Evolutionary conservation across 2,329 filamentous ascomycete genomes (phyloP).

Genomic region (Talaromyces sp.): DNA sequence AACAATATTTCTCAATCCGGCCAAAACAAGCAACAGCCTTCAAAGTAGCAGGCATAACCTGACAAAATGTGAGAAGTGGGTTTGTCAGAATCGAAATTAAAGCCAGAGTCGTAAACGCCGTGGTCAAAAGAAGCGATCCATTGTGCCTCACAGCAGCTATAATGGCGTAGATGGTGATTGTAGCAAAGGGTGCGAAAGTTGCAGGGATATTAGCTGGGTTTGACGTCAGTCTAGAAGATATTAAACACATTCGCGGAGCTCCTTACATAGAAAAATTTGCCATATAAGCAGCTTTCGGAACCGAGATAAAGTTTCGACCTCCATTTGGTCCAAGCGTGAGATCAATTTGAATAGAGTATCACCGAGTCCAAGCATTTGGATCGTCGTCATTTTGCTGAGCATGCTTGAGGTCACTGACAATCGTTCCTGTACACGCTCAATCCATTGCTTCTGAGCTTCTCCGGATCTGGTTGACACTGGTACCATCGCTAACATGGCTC

Average conservation of each 20-base stretch:
- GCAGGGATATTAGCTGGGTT: constrained; percentile 38
- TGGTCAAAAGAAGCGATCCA: constrained; percentile 13
- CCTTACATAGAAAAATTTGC: neutral
- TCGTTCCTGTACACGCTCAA: neutral
- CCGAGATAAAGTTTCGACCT: neutral
- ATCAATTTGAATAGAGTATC: constrained; percentile 22
- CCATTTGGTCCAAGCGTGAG: constrained; percentile 21
- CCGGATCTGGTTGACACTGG: neutral
- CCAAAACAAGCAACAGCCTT: constrained; percentile 41
- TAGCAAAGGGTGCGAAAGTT: constrained; percentile 39
- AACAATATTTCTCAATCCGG: constrained; percentile 40
- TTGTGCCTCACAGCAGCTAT: constrained; percentile 20
- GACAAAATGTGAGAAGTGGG: constrained; percentile 26
- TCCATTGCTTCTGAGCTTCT: constrained; percentile 1
- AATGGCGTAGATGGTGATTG: constrained; percentile 26
- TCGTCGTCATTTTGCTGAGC: neutral
- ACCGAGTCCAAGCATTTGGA: neutral
- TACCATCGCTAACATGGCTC: constrained; percentile 26
- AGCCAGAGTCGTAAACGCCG: constrained; percentile 16
- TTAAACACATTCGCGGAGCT: neutral
- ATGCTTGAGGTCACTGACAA: neutral
- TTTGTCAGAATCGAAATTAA: constrained; percentile 23
- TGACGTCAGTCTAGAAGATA: neutral
- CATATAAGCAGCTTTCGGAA: constrained; percentile 7
- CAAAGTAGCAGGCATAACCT: constrained; percentile 34